phyloP scores from a whole-genome alignment of 2,329 filamentous ascomycete species.

The Zymoseptoria crescenta region DNA sequence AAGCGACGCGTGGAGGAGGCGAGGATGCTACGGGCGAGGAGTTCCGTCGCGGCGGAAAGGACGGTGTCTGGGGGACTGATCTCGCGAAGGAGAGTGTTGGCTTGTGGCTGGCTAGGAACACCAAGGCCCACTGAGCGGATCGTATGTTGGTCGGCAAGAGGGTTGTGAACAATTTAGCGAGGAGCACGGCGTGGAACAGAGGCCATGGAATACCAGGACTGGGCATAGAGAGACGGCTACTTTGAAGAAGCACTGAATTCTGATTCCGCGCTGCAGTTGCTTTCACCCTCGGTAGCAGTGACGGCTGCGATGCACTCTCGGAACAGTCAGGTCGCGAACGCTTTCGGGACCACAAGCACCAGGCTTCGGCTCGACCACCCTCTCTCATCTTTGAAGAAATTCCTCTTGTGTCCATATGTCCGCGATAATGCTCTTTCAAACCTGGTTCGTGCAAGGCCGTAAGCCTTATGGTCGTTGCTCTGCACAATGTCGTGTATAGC shows the following conservation, averaged over 20 bases:
- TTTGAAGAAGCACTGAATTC: background rate
- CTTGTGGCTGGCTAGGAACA: constrained; percentile 43
- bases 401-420: too few species aligned
- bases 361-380: too few species aligned
- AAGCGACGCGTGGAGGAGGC: constrained; percentile 54
- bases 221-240: background rate
- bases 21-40: constrained; percentile 53
- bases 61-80: constrained; percentile 56
- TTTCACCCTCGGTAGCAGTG: too few species aligned
- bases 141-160: background rate
- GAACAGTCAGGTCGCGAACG: too few species aligned
- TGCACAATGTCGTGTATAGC: too few species aligned
- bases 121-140: constrained; percentile 11
- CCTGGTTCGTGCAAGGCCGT: too few species aligned
- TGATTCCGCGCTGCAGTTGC: background rate
- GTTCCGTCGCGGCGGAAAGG: constrained; percentile 57
- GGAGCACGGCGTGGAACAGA: background rate
- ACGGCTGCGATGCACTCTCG: too few species aligned
- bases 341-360: too few species aligned
- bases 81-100: constrained; percentile 56
- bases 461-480: too few species aligned
- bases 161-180: background rate
- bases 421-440: too few species aligned
- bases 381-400: too few species aligned
- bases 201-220: background rate